Percentiles rank a stretch among this genome's conserved stretches.
Evolutionary conservation across 176 grass and related monocot species (phyloP).

Genomic region (Bromus sterilis): DNA sequence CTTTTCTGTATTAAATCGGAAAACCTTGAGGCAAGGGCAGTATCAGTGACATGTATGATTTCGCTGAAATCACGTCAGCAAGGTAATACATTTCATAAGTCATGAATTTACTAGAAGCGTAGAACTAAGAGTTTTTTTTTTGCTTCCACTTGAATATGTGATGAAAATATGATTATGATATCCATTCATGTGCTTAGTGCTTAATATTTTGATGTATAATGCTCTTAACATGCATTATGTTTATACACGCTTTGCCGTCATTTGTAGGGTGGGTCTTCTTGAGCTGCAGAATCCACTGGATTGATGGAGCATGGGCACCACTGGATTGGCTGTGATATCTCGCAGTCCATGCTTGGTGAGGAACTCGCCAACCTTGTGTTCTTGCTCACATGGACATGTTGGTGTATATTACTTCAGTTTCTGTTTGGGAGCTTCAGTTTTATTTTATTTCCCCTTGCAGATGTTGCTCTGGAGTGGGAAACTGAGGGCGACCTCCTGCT

Average conservation of each 20-base stretch:
- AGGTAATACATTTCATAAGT: neutral
- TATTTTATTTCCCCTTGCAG: conserved; percentile 11
- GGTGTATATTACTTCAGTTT: neutral
- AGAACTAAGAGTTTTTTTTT: neutral
- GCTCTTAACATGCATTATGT: conserved; percentile 6
- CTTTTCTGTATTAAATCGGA: conserved; percentile 32
- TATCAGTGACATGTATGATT: neutral
- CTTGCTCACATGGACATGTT: neutral
- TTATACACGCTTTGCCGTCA: neutral
- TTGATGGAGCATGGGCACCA: conserved; percentile 79
- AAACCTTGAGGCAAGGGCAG: neutral
- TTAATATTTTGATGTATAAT: neutral
- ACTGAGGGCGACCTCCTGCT: conserved; percentile 71
- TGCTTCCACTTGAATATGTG: neutral
- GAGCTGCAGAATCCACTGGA: conserved; percentile 75
- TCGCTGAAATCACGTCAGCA: neutral
- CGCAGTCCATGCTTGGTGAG: conserved; percentile 84
- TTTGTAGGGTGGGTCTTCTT: conserved; percentile 70
- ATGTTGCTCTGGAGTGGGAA: conserved; percentile 75
- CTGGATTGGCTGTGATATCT: conserved; percentile 98
- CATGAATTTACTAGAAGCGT: neutral
- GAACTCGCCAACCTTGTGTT: neutral
- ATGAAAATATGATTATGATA: neutral
- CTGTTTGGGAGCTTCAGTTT: neutral
- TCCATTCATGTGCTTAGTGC: neutral